Evolutionary conservation across 106 monocot species (phyloP), one percentile per base, ranked within the genome.

Genomic region (Chionographis japonica): DNA sequence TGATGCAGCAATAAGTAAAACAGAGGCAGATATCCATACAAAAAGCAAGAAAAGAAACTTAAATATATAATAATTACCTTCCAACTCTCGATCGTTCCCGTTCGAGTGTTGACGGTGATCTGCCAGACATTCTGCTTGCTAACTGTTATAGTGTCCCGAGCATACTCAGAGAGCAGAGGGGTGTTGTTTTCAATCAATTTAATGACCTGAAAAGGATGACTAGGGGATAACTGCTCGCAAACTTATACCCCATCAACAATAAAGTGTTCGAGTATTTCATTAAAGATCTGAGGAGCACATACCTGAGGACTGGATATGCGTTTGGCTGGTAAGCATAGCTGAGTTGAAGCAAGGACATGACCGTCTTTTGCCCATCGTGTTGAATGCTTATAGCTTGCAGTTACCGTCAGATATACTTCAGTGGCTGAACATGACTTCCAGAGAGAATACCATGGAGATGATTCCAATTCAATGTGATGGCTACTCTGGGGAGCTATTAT

Each of bases 301-400:
- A 98, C 97, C 81, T 78, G 82, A 38, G 89, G 73, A 52, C 38
- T 27, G 51, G 55, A 35, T 39, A 71, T 50, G 41, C 61, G 81
- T 68, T 70, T 78, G 58, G 65, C 17, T 39, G 92, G 87, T 62
- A 98, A 71, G 19, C 46, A 55, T 13, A 89, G 71, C 69, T 98
- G 97, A 67, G 78, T 83, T 49, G 97, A 98, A 70, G 86, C 80
- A 80, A 98, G 65, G 19, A 87, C n/a, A 72, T 98, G 97, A 7
- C 97, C 86, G 50, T 78, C 78, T 62, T 77, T 76, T 4, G 74
- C 87, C 97, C 97, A 98, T 27, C 85, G 81, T 51, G 84, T 98
- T 66, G 80, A 68, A 15, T 81, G 61, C 66, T 51, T 76, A 19
- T 74, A 56, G 73, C 67, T 85, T 11, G 66, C 73, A 42, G 62